A percentile compares a stretch with the other conserved stretches of the same genome.
Evolutionary conservation across 2,329 filamentous ascomycete species (phyloP).

Genomic region (Fusarium dimerum): DNA sequence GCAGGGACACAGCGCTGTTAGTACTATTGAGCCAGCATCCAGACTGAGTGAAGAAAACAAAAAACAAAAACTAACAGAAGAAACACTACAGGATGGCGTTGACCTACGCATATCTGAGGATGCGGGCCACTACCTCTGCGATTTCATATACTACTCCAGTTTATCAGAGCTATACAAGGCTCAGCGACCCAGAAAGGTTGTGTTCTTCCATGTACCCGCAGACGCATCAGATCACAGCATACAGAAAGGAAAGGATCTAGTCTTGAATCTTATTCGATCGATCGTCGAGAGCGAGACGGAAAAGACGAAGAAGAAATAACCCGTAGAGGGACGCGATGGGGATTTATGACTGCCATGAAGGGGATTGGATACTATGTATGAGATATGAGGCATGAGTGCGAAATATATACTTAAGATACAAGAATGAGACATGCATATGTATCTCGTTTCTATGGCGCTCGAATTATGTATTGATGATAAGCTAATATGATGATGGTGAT

Average conservation of each 20-base stretch:
- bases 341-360: slow-evolving; percentile 1
- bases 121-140: slow-evolving; percentile 73
- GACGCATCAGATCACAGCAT: slow-evolving; percentile 52
- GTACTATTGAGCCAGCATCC: slow-evolving; percentile 13
- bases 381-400: too few relatives aligned
- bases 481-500: too few relatives aligned
- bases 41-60: neutral
- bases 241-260: slow-evolving; percentile 50
- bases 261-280: slow-evolving; percentile 56
- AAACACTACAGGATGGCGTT: slow-evolving; percentile 34
- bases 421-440: too few relatives aligned
- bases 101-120: slow-evolving; percentile 66
- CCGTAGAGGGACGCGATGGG: neutral
- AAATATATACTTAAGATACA: too few relatives aligned
- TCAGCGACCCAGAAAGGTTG: slow-evolving; percentile 50
- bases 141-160: slow-evolving; percentile 76
- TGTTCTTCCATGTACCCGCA: slow-evolving; percentile 74
- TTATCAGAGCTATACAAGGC: slow-evolving; percentile 57
- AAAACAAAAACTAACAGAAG: neutral
- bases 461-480: too few relatives aligned
- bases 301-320: slow-evolving; percentile 14
- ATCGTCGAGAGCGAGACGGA: slow-evolving; percentile 53
- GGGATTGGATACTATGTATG: too few relatives aligned
- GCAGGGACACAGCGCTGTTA: slow-evolving; percentile 52
- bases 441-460: too few relatives aligned